phyloP scores from a whole-genome alignment of 1,139 yeast genomes.

The Hemisphaericaspora xylanilytica region DNA sequence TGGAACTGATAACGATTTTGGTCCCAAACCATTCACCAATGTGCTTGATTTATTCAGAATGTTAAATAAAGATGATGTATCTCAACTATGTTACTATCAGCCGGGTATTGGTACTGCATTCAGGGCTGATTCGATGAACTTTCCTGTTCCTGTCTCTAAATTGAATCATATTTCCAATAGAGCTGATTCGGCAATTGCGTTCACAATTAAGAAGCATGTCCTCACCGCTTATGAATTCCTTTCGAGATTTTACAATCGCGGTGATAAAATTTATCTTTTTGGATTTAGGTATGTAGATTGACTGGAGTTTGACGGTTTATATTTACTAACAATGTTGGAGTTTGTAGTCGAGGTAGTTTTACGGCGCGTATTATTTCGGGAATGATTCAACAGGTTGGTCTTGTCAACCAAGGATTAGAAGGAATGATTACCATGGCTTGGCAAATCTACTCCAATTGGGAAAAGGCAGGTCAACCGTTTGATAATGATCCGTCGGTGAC shows the following conservation, averaged over 20 bases:
- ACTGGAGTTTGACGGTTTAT: too few relatives aligned
- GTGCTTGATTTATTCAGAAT: constrained; percentile 52
- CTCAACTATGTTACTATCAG: constrained; percentile 60
- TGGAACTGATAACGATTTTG: constrained; percentile 62
- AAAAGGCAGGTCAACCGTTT: constrained; percentile 55
- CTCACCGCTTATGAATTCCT: constrained; percentile 54
- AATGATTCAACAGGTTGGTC: constrained; percentile 60
- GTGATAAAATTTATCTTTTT: constrained; percentile 53
- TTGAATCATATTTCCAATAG: constrained; percentile 16
- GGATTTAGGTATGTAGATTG: constrained; percentile 45
- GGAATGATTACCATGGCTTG: constrained; percentile 57
- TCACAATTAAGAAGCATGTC: constrained; percentile 52
- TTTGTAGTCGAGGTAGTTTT: constrained; percentile 58
- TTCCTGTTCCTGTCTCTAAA: constrained; percentile 17
- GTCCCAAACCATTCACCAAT: constrained; percentile 54
- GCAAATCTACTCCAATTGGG: constrained; percentile 62
- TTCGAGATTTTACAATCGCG: constrained; percentile 43
- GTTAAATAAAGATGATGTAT: constrained; percentile 41
- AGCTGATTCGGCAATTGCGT: constrained; percentile 53
- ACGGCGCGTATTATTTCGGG: constrained; percentile 61
- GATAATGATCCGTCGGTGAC: constrained; percentile 38
- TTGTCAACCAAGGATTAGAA: constrained; percentile 51
- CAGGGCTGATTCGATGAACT: constrained; percentile 32
- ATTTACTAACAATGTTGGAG: constrained; percentile 3
- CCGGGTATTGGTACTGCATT: constrained; percentile 62